Percentiles rank a stretch among this genome's conserved stretches.
Conservation (phyloP, 2,329 filamentous ascomycete genomes). For the Verticillium zaregamsianum region DNA sequence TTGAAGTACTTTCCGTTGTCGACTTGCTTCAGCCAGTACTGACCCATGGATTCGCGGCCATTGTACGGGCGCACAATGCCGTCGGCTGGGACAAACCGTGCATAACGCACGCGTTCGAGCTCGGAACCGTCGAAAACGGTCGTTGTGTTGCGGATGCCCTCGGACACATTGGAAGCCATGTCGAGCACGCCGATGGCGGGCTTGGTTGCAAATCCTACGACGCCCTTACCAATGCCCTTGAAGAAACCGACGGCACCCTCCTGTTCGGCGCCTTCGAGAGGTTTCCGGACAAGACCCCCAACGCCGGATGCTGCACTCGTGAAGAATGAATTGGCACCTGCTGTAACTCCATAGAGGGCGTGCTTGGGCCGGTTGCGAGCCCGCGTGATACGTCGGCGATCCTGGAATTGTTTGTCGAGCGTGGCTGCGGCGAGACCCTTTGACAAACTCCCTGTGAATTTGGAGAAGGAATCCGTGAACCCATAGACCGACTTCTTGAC, state of each 20-base stretch:
- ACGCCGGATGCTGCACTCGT: slow-evolving; percentile 91
- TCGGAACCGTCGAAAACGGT: slow-evolving; percentile 96
- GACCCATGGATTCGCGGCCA: slow-evolving; percentile 89
- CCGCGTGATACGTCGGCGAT: slow-evolving; percentile 87
- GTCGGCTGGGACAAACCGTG: slow-evolving; percentile 86
- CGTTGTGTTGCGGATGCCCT: slow-evolving; percentile 97
- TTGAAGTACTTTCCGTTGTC: slow-evolving; percentile 98
- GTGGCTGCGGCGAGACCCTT: slow-evolving; percentile 95
- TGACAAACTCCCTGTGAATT: slow-evolving; percentile 94
- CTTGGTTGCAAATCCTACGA: slow-evolving; percentile 93
- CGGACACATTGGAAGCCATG: slow-evolving; percentile 92
- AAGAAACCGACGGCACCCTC: slow-evolving; percentile 93
- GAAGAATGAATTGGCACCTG: slow-evolving; percentile 91
- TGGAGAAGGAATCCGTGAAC: slow-evolving; percentile 94
- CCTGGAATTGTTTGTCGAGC: slow-evolving; percentile 97
- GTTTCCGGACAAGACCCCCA: slow-evolving; percentile 87
- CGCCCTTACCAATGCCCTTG: slow-evolving; percentile 94
- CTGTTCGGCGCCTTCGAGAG: slow-evolving; percentile 91
- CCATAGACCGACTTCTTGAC: slow-evolving; percentile 99
- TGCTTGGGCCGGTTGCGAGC: slow-evolving; percentile 95
- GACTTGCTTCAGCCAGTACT: slow-evolving; percentile 98
- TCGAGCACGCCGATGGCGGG: slow-evolving; percentile 96
- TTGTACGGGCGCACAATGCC: slow-evolving; percentile 93
- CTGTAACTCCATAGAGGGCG: slow-evolving; percentile 91
- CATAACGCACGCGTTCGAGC: slow-evolving; percentile 88